phyloP scores from a whole-genome alignment of 2,329 filamentous ascomycete genomes.

The Penicillium psychrosexuale region DNA sequence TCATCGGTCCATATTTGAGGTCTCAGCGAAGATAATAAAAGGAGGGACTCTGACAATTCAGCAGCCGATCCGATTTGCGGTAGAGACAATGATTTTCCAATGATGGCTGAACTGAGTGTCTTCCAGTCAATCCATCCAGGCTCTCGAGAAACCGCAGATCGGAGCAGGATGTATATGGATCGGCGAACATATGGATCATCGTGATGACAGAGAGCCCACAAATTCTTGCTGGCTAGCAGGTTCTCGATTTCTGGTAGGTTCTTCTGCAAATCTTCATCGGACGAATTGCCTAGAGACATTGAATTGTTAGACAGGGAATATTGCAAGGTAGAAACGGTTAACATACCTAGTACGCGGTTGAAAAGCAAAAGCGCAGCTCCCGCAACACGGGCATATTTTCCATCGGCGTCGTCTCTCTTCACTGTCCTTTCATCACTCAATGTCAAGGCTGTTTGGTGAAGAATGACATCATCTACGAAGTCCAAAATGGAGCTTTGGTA shows the following conservation, averaged over 20 bases:
- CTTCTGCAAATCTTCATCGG: slow-evolving; percentile 55
- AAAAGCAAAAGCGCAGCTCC: slow-evolving; percentile 57
- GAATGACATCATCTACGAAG: slow-evolving; percentile 73
- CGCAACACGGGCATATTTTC: slow-evolving; percentile 80
- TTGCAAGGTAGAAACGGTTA: background rate
- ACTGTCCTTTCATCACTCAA: slow-evolving; percentile 87
- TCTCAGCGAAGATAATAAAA: slow-evolving; percentile 60
- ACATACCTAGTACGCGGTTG: slow-evolving; percentile 51
- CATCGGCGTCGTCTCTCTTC: slow-evolving; percentile 76
- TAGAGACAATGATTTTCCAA: slow-evolving; percentile 70
- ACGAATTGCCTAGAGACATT: slow-evolving; percentile 30
- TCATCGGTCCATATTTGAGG: slow-evolving; percentile 71
- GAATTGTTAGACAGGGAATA: slow-evolving; percentile 1
- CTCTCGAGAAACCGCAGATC: slow-evolving; percentile 50
- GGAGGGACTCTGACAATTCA: slow-evolving; percentile 66
- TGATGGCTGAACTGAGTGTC: slow-evolving; percentile 64
- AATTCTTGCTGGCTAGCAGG: slow-evolving; percentile 61
- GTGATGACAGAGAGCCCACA: slow-evolving; percentile 60
- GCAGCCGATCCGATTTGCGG: slow-evolving; percentile 71
- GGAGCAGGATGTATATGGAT: slow-evolving; percentile 56
- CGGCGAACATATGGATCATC: slow-evolving; percentile 57
- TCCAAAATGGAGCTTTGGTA: slow-evolving; percentile 79
- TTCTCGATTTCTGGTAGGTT: slow-evolving; percentile 60
- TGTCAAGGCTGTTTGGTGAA: slow-evolving; percentile 73
- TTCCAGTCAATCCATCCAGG: slow-evolving; percentile 57